Base-by-base conservation (phyloP, 805 yeast genomes). In the Schwanniomyces yamadae region DNA sequence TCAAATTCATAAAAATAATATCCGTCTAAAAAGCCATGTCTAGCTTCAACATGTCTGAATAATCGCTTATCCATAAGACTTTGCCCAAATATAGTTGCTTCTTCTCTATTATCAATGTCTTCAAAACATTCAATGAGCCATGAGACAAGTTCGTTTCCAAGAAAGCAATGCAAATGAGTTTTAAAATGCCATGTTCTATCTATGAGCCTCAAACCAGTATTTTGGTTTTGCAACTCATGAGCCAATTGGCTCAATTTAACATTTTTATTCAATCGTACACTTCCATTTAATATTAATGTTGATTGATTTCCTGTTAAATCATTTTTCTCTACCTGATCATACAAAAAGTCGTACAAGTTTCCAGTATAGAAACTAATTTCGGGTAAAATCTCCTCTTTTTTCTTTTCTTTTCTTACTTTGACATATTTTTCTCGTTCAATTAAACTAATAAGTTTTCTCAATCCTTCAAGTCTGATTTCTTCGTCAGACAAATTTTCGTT, bases 111-210 rank as follows among this genome's bases (percentile, higher is more conserved):
- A 35, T 81, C 79, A 31, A 91, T 81, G 50, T 88, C 97, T 18
- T 76, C 78, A 52, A 89, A 84, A 40, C 80, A 77, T 42, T 84
- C 84, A 20, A 84, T 66, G 37, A 91, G 55, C 97, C 98, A 91
- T 21, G 78, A 76, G 0, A 89, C 96, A 42, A 88, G 67, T 35
- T 88, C 96, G 43, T 81, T 78, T 0, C 98, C 98, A 16, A 87
- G 57, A 52, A 91, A 88, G 59, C 95, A 84, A 43, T 83, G 77
- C 18, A 72, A 68, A 54, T 87, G 95, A 4, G 76, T 65, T 43
- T 80, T 80, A 77, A 90, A 79, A 57, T 91, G 98, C 99, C 99
- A 91, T 22, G 82, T 75, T 47, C 97, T 70, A 49, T 88, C 95
- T 1, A 76, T 80, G 23, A 93, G 66, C 14, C 69, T 71, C 6